A percentile compares a stretch with the other conserved stretches of the same genome.
Evolutionary conservation across 352 stramenopile species (phyloP).

Genomic region (Globisporangium cederbergense): DNA sequence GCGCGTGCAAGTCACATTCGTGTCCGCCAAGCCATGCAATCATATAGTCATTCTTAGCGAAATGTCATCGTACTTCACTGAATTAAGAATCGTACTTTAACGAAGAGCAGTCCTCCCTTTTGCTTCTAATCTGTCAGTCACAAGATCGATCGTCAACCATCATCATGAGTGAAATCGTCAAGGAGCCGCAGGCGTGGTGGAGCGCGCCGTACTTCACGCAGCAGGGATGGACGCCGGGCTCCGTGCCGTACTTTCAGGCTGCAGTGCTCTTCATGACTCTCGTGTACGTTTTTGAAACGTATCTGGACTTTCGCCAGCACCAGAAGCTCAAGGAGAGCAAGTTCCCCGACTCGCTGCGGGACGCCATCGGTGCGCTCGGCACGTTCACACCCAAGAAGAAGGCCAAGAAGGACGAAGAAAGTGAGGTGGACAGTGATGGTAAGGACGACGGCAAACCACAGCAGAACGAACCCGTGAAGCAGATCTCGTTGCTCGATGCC

Average conservation of each 20-base stretch:
- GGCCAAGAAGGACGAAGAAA: conserved; percentile 36
- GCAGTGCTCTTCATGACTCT: conserved; percentile 86
- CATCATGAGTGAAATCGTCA: neutral
- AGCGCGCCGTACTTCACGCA: conserved; percentile 52
- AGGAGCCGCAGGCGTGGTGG: conserved; percentile 32
- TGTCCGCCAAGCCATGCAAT: too few relatives aligned
- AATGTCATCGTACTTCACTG: neutral
- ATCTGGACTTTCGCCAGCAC: conserved; percentile 92
- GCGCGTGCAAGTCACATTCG: too few relatives aligned
- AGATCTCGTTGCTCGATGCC: conserved; percentile 72
- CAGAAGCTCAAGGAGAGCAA: conserved; percentile 79
- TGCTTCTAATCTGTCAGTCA: neutral
- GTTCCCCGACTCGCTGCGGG: conserved; percentile 52
- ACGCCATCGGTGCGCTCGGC: conserved; percentile 49
- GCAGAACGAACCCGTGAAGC: conserved; percentile 5
- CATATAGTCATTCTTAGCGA: too few relatives aligned
- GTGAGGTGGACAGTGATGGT: conserved; percentile 22
- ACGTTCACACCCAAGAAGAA: conserved; percentile 25
- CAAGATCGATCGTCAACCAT: neutral
- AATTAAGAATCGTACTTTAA: conserved; percentile 1
- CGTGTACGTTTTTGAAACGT: conserved; percentile 92
- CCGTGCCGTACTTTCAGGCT: conserved; percentile 66
- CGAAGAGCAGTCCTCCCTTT: neutral
- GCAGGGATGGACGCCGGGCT: conserved; percentile 40
- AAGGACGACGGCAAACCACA: neutral